These are phyloP conservation scores for Hericium erinaceus DNA, from an alignment of 768 basidiomycete genomes.

Conservation along the genomic window DNA sequence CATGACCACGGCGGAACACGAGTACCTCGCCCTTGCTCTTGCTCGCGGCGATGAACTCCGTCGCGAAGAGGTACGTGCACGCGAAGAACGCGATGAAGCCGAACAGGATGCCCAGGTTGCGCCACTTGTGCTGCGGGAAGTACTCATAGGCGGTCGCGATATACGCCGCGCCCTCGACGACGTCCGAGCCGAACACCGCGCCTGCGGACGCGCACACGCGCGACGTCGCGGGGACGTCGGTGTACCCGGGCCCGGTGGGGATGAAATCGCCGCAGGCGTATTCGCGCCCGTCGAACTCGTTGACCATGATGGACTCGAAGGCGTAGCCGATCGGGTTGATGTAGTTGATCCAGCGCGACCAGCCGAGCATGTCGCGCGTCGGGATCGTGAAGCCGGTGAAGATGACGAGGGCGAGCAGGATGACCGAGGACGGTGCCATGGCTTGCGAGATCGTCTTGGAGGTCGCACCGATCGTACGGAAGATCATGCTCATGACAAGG, in stretches of 20 bases:
- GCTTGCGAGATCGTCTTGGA: conserved; percentile 53
- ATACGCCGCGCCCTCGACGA: conserved; percentile 20
- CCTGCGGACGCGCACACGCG: conserved; percentile 55
- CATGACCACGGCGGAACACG: neutral
- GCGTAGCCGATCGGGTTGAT: conserved; percentile 61
- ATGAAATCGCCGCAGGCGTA: neutral
- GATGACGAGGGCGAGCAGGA: conserved; percentile 36
- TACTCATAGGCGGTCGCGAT: conserved; percentile 25
- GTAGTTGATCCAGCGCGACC: conserved; percentile 58
- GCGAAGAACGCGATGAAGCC: conserved; percentile 25
- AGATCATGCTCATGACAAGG: conserved; percentile 66
- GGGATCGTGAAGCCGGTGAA: conserved; percentile 58
- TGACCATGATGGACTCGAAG: conserved; percentile 68
- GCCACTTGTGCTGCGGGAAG: conserved; percentile 27
- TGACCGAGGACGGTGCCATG: conserved; percentile 45
- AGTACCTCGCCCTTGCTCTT: neutral
- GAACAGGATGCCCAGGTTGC: conserved; percentile 17
- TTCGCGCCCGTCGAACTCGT: conserved; percentile 69
- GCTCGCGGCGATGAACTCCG: conserved; percentile 9
- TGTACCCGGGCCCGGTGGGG: neutral
- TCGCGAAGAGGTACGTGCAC: conserved; percentile 46
- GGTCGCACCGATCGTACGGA: conserved; percentile 54
- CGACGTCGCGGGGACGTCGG: neutral
- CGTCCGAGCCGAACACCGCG: conserved; percentile 29
- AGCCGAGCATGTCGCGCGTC: conserved; percentile 52